These are phyloP conservation scores for Pseudogymnoascus sp. DNA, from an alignment of 2,329 filamentous ascomycete species.

Conservation along the genomic window DNA sequence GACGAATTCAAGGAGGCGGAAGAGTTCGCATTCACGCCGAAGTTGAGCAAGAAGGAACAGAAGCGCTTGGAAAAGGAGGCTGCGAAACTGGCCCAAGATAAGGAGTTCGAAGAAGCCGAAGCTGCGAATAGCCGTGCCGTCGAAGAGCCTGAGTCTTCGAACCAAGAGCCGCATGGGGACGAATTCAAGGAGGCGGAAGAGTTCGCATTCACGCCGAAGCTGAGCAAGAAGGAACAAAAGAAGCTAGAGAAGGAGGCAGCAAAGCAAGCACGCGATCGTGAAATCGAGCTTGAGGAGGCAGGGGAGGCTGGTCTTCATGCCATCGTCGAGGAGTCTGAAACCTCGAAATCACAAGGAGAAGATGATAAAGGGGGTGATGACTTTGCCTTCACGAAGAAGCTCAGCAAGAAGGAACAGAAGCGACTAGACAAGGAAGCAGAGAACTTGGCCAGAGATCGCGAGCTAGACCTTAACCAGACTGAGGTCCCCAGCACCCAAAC, in stretches of 20 bases:
- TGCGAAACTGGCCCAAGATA: not conserved
- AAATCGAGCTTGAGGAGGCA: not conserved
- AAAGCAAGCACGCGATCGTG: not conserved
- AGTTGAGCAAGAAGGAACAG: slow-evolving; percentile 1
- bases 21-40: slow-evolving; percentile 16
- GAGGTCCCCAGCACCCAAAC: not conserved
- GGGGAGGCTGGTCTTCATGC: not conserved
- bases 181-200: slow-evolving; percentile 17
- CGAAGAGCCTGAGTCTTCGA: not conserved
- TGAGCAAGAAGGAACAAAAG: slow-evolving; percentile 17
- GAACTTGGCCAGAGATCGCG: not conserved
- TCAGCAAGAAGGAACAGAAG: slow-evolving; percentile 17
- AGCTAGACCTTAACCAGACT: not conserved
- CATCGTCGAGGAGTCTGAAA: not conserved
- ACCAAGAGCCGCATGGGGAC: not conserved
- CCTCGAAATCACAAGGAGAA: not conserved
- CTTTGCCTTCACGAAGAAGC: slow-evolving; percentile 12
- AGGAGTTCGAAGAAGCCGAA: not conserved
- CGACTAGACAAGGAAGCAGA: slow-evolving; percentile 7
- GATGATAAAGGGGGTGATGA: slow-evolving; percentile 17
- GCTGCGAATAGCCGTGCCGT: not conserved
- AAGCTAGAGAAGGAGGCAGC: slow-evolving; percentile 32
- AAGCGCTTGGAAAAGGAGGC: slow-evolving; percentile 33
- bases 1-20: slow-evolving; percentile 12
- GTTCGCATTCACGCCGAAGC: slow-evolving; percentile 11